phyloP scores from a whole-genome alignment of 306 rosid genomes.

The Citrullus mucosospermus region DNA sequence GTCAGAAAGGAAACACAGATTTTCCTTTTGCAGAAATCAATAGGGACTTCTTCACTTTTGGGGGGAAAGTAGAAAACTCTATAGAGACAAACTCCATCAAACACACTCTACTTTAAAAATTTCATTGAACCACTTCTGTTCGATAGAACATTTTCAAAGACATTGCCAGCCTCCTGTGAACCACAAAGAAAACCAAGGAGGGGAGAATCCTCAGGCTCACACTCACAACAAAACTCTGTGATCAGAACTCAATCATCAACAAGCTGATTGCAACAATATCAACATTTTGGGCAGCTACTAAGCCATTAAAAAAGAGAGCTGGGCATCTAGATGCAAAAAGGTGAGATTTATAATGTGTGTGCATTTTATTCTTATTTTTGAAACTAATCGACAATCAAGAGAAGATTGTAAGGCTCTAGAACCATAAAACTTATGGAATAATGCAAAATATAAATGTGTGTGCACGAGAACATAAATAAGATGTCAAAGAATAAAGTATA shows the following conservation, averaged over 20 bases:
- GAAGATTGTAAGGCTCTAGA: neutral
- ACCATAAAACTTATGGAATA: neutral
- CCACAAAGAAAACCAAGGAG: neutral
- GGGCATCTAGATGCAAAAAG: neutral
- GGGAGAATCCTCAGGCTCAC: neutral
- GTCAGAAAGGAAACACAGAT: neutral
- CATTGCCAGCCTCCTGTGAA: neutral
- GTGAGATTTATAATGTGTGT: neutral
- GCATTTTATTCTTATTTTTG: neutral
- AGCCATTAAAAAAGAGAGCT: neutral
- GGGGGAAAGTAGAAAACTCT: neutral
- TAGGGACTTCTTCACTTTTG: neutral
- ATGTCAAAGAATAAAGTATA: neutral
- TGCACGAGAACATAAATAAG: neutral
- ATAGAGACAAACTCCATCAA: no score
- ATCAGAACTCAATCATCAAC: neutral
- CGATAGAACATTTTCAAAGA: neutral
- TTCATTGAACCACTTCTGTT: neutral
- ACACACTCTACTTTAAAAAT: neutral
- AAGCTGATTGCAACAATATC: neutral
- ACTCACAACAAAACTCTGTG: neutral
- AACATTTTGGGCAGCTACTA: neutral
- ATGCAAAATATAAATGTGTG: neutral
- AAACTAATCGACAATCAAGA: neutral
- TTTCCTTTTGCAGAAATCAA: neutral